A percentile compares a stretch with the other conserved stretches of the same genome.
Evolutionary conservation across 1,284 basidiomycete species (phyloP).

Genomic region (Entoloma clypeatum): DNA sequence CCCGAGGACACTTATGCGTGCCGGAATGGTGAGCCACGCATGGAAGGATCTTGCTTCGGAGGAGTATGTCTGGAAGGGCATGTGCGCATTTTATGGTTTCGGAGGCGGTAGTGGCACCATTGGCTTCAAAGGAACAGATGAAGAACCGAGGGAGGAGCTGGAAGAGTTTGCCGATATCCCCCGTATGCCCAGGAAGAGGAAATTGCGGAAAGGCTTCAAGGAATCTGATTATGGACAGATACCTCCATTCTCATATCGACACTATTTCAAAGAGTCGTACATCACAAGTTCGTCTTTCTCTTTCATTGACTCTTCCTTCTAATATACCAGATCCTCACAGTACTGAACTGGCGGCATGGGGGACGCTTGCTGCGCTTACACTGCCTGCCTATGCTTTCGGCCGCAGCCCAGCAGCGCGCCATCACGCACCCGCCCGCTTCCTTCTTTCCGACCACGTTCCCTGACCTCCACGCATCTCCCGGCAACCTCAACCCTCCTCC

Average conservation of each 20-base stretch:
- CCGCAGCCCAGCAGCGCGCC: slow-evolving; percentile 19
- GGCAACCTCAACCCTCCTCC: not conserved
- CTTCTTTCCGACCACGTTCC: not conserved
- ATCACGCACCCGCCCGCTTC: not conserved
- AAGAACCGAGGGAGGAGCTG: slow-evolving; percentile 29
- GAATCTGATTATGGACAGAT: slow-evolving; percentile 19
- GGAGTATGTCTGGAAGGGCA: slow-evolving; percentile 80
- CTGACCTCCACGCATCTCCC: not conserved
- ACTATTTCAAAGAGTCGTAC: slow-evolving; percentile 77
- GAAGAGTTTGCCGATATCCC: slow-evolving; percentile 31
- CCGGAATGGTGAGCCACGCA: slow-evolving; percentile 68
- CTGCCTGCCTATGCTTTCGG: slow-evolving; percentile 49
- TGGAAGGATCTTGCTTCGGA: slow-evolving; percentile 83
- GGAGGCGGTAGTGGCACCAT: slow-evolving; percentile 18
- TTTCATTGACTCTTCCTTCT: slow-evolving; percentile 1
- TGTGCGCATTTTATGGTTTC: slow-evolving; percentile 68
- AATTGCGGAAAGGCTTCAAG: slow-evolving; percentile 29
- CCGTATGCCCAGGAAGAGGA: slow-evolving; percentile 41
- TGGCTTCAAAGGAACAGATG: slow-evolving; percentile 2
- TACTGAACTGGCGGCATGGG: slow-evolving; percentile 83
- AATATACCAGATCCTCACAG: slow-evolving; percentile 32
- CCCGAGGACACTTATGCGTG: slow-evolving; percentile 70
- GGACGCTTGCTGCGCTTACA: slow-evolving; percentile 77
- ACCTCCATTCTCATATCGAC: slow-evolving; percentile 53
- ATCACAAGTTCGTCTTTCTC: slow-evolving; percentile 55